These are phyloP conservation scores for Grammothele lineata DNA, from an alignment of 768 basidiomycete genomes.

Conservation along the genomic window DNA sequence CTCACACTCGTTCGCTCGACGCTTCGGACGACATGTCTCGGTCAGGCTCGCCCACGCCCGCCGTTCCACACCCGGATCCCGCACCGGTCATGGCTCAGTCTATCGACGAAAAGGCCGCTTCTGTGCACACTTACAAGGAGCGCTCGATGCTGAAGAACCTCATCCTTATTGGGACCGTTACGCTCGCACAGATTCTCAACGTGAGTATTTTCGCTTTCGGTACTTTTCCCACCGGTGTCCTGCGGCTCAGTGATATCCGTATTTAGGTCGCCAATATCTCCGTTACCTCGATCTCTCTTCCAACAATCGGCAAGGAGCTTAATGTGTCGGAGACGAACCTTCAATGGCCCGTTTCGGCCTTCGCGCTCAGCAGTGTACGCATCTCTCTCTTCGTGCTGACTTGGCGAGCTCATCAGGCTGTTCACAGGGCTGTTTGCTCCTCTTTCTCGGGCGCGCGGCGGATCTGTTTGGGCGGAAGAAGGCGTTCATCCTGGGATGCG, in stretches of 20 bases:
- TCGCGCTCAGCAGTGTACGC: slow-evolving; percentile 61
- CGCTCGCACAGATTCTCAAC: slow-evolving; percentile 28
- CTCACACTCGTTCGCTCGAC: too few relatives aligned
- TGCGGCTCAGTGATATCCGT: neutral
- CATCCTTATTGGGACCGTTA: slow-evolving; percentile 24
- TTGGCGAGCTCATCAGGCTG: neutral
- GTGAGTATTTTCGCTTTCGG: slow-evolving; percentile 14
- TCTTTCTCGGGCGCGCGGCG: slow-evolving; percentile 75
- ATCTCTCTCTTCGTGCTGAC: neutral
- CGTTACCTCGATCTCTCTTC: slow-evolving; percentile 25
- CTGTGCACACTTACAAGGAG: neutral
- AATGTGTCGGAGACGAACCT: slow-evolving; percentile 46
- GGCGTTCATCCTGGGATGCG: slow-evolving; percentile 58
- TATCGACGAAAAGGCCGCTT: neutral
- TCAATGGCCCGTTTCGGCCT: slow-evolving; percentile 68
- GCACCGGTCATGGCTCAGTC: neutral
- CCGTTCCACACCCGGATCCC: neutral
- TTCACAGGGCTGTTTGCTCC: slow-evolving; percentile 66
- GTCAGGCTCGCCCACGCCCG: too few relatives aligned
- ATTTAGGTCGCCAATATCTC: slow-evolving; percentile 22
- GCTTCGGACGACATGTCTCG: too few relatives aligned
- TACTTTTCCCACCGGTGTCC: neutral
- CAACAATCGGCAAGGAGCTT: slow-evolving; percentile 34
- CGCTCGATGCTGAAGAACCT: slow-evolving; percentile 9
- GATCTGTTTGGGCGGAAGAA: slow-evolving; percentile 76